These are phyloP conservation scores for Hemisphaericaspora nanyangensis DNA, from an alignment of 805 yeast species.

Conservation along the genomic window DNA sequence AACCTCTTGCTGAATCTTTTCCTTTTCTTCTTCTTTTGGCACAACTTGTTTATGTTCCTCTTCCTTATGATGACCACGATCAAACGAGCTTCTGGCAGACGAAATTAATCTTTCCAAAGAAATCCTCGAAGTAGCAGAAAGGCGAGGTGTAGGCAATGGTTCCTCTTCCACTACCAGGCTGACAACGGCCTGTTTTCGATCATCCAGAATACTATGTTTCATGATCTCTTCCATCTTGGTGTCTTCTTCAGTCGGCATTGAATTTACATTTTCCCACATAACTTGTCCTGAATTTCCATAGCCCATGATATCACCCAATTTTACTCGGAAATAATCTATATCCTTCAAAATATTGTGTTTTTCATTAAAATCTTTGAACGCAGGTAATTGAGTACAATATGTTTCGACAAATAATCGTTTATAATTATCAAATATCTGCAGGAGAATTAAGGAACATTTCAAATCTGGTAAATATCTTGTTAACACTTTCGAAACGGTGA, in stretches of 20 bases:
- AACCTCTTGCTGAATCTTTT: neutral
- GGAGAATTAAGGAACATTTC: conserved; percentile 43
- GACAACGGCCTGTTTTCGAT: conserved; percentile 8
- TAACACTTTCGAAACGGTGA: conserved; percentile 59
- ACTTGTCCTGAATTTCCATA: conserved; percentile 60
- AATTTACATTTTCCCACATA: conserved; percentile 57
- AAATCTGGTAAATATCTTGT: conserved; percentile 52
- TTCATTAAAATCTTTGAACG: conserved; percentile 47
- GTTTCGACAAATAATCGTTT: conserved; percentile 50
- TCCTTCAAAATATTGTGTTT: conserved; percentile 56
- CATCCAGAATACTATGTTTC: conserved; percentile 35
- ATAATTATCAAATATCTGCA: conserved; percentile 54
- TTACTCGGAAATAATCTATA: conserved; percentile 60
- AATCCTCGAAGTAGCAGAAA: neutral
- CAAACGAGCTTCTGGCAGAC: conserved; percentile 1
- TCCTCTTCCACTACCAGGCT: too few species aligned
- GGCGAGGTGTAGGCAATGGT: neutral
- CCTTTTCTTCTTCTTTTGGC: neutral
- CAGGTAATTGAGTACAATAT: conserved; percentile 45
- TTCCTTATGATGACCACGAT: neutral
- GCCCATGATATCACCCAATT: conserved; percentile 54
- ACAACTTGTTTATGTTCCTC: neutral
- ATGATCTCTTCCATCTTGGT: conserved; percentile 43
- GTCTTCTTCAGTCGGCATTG: conserved; percentile 49
- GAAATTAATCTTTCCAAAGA: conserved; percentile 4